Conservation (phyloP, 2,329 filamentous ascomycete genomes). For the Scytalidium sp. region DNA sequence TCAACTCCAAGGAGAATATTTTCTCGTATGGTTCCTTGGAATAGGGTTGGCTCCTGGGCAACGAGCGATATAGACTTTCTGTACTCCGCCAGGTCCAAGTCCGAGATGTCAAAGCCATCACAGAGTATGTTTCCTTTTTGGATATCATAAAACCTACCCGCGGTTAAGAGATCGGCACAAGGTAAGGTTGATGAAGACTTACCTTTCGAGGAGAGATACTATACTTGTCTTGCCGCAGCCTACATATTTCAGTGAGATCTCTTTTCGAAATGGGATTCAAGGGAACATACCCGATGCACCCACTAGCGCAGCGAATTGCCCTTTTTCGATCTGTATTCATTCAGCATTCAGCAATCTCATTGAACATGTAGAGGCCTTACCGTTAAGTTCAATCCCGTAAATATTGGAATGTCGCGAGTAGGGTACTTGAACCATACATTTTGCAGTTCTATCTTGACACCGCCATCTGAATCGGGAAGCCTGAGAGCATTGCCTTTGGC, state of each 20-base stretch:
- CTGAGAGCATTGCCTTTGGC: conserved; percentile 7
- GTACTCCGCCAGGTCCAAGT: conserved; percentile 59
- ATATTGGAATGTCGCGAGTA: conserved; percentile 53
- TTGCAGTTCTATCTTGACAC: conserved; percentile 54
- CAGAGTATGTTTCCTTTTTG: conserved; percentile 61
- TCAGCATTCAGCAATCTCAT: not conserved
- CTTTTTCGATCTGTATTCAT: conserved; percentile 50
- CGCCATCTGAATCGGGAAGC: conserved; percentile 31
- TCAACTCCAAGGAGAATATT: conserved; percentile 66
- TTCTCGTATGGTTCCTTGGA: conserved; percentile 64
- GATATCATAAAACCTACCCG: conserved; percentile 63
- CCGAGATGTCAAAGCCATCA: conserved; percentile 57
- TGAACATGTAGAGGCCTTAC: conserved; percentile 11
- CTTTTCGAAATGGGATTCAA: not conserved
- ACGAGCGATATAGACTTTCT: conserved; percentile 66
- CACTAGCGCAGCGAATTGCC: conserved; percentile 67
- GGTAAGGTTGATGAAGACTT: not conserved
- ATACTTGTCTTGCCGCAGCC: conserved; percentile 72
- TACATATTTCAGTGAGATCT: not conserved
- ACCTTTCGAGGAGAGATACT: conserved; percentile 53
- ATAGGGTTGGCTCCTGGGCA: conserved; percentile 71
- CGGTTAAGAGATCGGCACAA: not conserved
- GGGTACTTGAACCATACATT: conserved; percentile 61
- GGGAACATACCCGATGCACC: conserved; percentile 47
- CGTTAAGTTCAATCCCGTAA: conserved; percentile 58